Evolutionary conservation across 495 filamentous ascomycete genomes (phyloP), one percentile per base, ranked within the genome.

Genomic region (Neurospora intermedia): DNA sequence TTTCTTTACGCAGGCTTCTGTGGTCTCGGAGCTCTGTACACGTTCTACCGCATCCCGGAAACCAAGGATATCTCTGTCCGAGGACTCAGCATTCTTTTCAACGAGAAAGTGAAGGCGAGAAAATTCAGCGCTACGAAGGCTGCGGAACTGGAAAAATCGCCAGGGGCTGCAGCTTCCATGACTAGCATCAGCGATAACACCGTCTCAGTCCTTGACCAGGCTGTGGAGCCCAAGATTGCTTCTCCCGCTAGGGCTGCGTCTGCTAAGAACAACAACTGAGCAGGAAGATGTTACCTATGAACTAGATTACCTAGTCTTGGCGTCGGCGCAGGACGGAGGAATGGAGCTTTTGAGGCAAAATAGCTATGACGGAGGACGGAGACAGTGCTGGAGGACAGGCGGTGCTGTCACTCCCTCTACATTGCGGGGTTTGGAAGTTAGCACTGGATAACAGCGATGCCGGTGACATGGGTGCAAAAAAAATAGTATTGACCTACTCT

Each of bases 21-120:
- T 72, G 77, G 81, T 71, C 74, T 87, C 54, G 86, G 84, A 43
- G 79, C 80, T 35, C 46, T 78, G 11, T 85, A 82, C 75, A 80
- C 83, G 0, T 85, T 77, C 62, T 81, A 82, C 48, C 78, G 83
- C 42, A 69, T 85, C n/a, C 83, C 82, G 73, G 75, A 80, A 78
- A 85, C 85, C 74, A 81, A 82, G 69, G 80, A 81, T 71, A 82
- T 85, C 15, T 88, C 86, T 16, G 88, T 82, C 74, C 84, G 83
- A 7, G 87, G 87, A 77, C 79, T 90, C n/a, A 88, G 89, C 76
- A 83, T 89, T 40, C 79, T 90, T 73, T 90, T 89, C 78, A 82
- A 86, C 72, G 82, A 83, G 62, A 81, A 80, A 23, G 80, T 87
- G 5, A 76, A 77, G 1, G 84, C 86, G 8, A 80, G 84, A 71